Evolutionary conservation across 306 rosid genomes (phyloP), one percentile per base, ranked within the genome.

Genomic region (Lathyrus aphaca): DNA sequence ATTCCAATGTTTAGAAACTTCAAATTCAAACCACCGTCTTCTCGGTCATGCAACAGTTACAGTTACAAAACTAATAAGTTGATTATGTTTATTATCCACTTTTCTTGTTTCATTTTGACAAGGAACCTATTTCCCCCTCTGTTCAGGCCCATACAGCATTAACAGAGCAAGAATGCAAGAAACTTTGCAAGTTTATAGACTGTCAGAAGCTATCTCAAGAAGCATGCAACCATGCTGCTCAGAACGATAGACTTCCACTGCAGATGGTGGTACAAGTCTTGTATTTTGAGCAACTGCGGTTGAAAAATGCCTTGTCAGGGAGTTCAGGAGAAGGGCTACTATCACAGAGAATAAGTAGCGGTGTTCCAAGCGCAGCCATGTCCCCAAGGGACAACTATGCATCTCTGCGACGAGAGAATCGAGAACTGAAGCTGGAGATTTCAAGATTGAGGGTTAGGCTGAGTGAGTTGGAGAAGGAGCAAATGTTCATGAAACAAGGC

Each of bases 401-500:
- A 13, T 92, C 92, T 11, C 79, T 92, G 16, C 76, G 98, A 30
- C 75, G 95, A 54, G 98, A 92, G 77, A 92, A 89, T 79, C 75
- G 96, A 13, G 98, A 92, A 57, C 71, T 92, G 75, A 92, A 89
- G 83, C 87, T 87, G 18, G 98, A 92, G 81, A 83, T 89, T 57
- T 84, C 98, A 0, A 79, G 96, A 71, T 83, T 92, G 96, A 67
- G 96, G 65, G 88, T 89, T 82, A 89, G 98, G 77, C 82, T 92
- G 14, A 92, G 89, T 25, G 96, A 92, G 82, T 79, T 92, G 85
- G 96, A 92, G 91, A 92, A 89, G 73, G 96, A 89, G 60, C 98
- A 92, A 49, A 66, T 77, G 76, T 79, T 61, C 48, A 92, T 92
- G 96, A 92, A 88, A 77, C 89, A 90, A 72, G 98, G 95, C 17